Evolutionary conservation across 257 asterid genomes (phyloP).

Genomic region (Salvia rosmarinus): DNA sequence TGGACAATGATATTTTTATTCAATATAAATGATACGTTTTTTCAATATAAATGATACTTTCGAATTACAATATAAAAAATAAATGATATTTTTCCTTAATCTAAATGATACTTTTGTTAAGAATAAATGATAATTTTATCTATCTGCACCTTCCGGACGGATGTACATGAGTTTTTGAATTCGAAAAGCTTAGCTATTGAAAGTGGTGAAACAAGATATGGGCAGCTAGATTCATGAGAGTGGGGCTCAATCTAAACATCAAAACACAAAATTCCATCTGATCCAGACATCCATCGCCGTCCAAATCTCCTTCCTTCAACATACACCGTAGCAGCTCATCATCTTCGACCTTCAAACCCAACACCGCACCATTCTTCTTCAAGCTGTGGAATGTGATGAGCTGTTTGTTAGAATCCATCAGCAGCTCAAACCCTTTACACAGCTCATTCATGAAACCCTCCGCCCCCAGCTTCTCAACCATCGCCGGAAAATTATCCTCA

Average conservation of each 20-base stretch:
- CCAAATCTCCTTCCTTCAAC: slow-evolving; percentile 74
- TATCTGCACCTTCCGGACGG: too few species aligned
- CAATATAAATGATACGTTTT: too few species aligned
- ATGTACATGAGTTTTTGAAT: too few species aligned
- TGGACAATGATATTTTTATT: too few species aligned
- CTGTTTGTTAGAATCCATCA: slow-evolving; percentile 58
- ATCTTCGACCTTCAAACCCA: slow-evolving; percentile 53
- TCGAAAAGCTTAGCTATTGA: not conserved
- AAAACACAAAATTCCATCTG: slow-evolving; percentile 76
- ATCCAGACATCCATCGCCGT: slow-evolving; percentile 66
- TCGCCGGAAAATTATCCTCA: slow-evolving; percentile 72
- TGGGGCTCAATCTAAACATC: slow-evolving; percentile 77
- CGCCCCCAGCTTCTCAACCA: slow-evolving; percentile 74
- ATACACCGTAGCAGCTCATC: slow-evolving; percentile 55
- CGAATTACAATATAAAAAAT: too few species aligned
- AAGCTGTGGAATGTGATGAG: slow-evolving; percentile 77
- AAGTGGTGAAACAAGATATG: not conserved
- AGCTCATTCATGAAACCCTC: slow-evolving; percentile 71
- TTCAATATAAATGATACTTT: too few species aligned
- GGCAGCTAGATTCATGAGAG: slow-evolving; percentile 51
- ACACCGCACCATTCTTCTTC: slow-evolving; percentile 52
- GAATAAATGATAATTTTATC: too few species aligned
- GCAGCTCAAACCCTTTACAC: slow-evolving; percentile 57
- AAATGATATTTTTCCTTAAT: too few species aligned
- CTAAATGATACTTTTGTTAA: too few species aligned